These are phyloP conservation scores for Rhizoclosmatium globosum DNA, from an alignment of 192 early-diverging fungal genomes.

Conservation along the genomic window DNA sequence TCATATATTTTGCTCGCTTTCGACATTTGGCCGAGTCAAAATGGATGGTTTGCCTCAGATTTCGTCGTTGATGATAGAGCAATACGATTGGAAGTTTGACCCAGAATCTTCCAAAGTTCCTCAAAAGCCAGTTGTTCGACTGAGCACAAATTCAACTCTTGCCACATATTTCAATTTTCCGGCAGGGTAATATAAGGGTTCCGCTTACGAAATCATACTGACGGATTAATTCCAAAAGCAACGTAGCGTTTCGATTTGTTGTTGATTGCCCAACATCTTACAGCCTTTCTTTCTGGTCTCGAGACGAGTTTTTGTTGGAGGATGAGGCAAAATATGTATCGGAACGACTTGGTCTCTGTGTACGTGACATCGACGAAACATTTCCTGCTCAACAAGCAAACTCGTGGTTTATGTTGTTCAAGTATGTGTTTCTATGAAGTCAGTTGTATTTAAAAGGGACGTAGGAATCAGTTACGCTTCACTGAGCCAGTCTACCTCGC, in stretches of 20 bases:
- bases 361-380: conserved; percentile 61
- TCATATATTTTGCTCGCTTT: conserved; percentile 44
- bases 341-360: conserved; percentile 49
- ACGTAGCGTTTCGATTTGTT: conserved; percentile 49
- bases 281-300: conserved; percentile 53
- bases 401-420: conserved; percentile 60
- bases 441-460: not conserved
- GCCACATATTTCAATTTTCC: conserved; percentile 44
- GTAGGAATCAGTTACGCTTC: conserved; percentile 49
- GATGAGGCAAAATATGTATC: conserved; percentile 60
- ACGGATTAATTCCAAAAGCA: conserved; percentile 13
- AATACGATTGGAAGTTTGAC: conserved; percentile 56
- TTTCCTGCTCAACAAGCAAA: conserved; percentile 52
- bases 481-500: conserved; percentile 50
- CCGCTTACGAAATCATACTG: not conserved
- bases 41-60: conserved; percentile 30
- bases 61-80: conserved; percentile 52
- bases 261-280: conserved; percentile 56
- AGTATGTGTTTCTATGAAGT: conserved; percentile 41
- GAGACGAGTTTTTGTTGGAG: conserved; percentile 58
- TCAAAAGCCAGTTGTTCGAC: conserved; percentile 34
- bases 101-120: not conserved
- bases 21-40: conserved; percentile 56
- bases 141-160: conserved; percentile 52
- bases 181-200: conserved; percentile 37